Evolutionary conservation across 805 yeast species (phyloP).

Genomic region (Wickerhamomyces ciferrii): DNA sequence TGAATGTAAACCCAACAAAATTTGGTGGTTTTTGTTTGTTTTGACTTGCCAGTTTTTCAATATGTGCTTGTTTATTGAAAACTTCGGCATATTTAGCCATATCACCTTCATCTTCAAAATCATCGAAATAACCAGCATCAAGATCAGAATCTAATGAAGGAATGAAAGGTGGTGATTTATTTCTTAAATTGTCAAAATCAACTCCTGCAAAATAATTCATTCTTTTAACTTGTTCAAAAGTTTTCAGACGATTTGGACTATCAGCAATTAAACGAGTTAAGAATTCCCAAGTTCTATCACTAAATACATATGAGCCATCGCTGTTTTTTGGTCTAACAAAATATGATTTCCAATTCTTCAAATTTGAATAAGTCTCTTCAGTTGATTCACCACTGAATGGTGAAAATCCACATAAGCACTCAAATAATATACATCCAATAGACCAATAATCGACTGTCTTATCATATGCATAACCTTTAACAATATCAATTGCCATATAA

Average conservation of each 20-base stretch:
- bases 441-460: slow-evolving; percentile 99
- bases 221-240: slow-evolving; percentile 74
- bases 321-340: slow-evolving; percentile 87
- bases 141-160: slow-evolving; percentile 96
- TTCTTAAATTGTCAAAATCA: slow-evolving; percentile 68
- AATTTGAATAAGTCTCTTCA: slow-evolving; percentile 90
- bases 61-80: slow-evolving; percentile 82
- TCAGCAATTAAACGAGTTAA: slow-evolving; percentile 76
- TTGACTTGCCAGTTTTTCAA: slow-evolving; percentile 73
- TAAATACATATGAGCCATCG: slow-evolving; percentile 86
- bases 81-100: slow-evolving; percentile 98
- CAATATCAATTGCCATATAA: slow-evolving; percentile 96
- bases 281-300: slow-evolving; percentile 94
- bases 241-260: slow-evolving; percentile 67
- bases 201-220: slow-evolving; percentile 83
- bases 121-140: slow-evolving; percentile 98
- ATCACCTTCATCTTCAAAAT: slow-evolving; percentile 91
- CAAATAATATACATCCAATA: slow-evolving; percentile 94
- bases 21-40: slow-evolving; percentile 55
- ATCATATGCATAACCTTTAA: slow-evolving; percentile 82
- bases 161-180: slow-evolving; percentile 84
- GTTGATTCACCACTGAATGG: slow-evolving; percentile 93
- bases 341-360: slow-evolving; percentile 88
- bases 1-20: slow-evolving; percentile 93
- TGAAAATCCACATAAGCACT: slow-evolving; percentile 93